A percentile compares a stretch with the other conserved stretches of the same genome.
Conservation (phyloP, 169 alveolate genomes). For the Plasmodium gallinaceum region DNA sequence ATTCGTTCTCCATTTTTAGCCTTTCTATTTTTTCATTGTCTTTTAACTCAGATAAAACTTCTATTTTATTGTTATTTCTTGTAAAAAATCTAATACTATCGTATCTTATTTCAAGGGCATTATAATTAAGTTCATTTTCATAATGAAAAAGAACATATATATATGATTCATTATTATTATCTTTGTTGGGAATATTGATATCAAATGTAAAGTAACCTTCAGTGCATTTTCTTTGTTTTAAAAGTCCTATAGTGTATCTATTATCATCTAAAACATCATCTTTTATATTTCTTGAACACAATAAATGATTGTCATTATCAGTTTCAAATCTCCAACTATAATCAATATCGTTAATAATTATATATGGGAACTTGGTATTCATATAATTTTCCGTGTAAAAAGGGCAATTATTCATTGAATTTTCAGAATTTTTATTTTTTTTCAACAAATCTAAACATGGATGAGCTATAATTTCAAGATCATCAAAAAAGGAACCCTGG, state of each 20-base stretch:
- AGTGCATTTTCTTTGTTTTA: constrained; percentile 55
- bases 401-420: constrained; percentile 78
- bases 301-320: constrained; percentile 47
- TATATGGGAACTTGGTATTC: constrained; percentile 31
- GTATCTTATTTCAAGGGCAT: constrained; percentile 47
- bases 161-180: constrained; percentile 2
- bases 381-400: constrained; percentile 80
- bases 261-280: background rate
- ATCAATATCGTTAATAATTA: constrained; percentile 23
- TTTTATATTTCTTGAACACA: constrained; percentile 38
- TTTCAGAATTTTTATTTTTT: constrained; percentile 36
- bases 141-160: constrained; percentile 55
- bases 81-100: constrained; percentile 41
- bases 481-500: constrained; percentile 89
- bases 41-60: constrained; percentile 79
- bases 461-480: constrained; percentile 84
- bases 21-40: constrained; percentile 78
- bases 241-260: constrained; percentile 29
- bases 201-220: constrained; percentile 57
- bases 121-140: constrained; percentile 54
- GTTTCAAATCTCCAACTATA: constrained; percentile 37
- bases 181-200: constrained; percentile 7
- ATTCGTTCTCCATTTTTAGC: constrained; percentile 70
- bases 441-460: constrained; percentile 78
- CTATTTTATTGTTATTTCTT: constrained; percentile 47